Evolutionary conservation across 768 basidiomycete species (phyloP), one percentile per base, ranked within the genome.

Genomic region (Serendipita sp.): DNA sequence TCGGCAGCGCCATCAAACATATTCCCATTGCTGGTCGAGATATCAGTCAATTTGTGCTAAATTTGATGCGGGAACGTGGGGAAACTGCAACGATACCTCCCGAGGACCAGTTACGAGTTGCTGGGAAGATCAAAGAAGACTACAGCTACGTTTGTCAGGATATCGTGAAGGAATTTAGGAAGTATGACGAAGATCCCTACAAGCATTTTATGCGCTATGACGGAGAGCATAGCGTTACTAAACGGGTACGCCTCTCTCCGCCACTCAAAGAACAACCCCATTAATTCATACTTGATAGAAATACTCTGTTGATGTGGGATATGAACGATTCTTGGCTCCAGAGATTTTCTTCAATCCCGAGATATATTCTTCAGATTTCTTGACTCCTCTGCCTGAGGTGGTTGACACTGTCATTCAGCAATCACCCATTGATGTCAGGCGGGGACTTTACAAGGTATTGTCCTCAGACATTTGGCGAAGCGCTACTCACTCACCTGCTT

Each of bases 311-410:
- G 95, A 99, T 70, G 84, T 99, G 65, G 96, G 96, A 18, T 98
- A 97, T 75, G 96, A 98, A 74, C 91, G 96, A 29, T 99, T 99
- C 82, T 84, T 98, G 62, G 96, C 95, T 3, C 94, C 96, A 3
- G 96, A 98, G 74, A 96, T 98, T 70, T 98, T 98, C 78, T 98
- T 97, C 82, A 98, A 98, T 76, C 96, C 96, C 13, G 95, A 99
- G 74, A 97, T 99, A 69, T 89, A 88, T 74, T 96, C 93, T 0
- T 94, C 91, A 44, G 95, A 98, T 74, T 97, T 97, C 80, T 74
- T 99, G 67, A 97, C 94, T 3, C 96, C 96, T 6, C 81, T 99
- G 2, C 92, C 96, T 0, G 84, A 95, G 66, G 91, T 98, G 63
- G 96, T 98, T 64, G 96, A 99, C 70, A 84, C 85, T 64, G 94